Base-by-base conservation (phyloP, 2,329 filamentous ascomycete genomes). In the Elsinoe necatrix region DNA sequence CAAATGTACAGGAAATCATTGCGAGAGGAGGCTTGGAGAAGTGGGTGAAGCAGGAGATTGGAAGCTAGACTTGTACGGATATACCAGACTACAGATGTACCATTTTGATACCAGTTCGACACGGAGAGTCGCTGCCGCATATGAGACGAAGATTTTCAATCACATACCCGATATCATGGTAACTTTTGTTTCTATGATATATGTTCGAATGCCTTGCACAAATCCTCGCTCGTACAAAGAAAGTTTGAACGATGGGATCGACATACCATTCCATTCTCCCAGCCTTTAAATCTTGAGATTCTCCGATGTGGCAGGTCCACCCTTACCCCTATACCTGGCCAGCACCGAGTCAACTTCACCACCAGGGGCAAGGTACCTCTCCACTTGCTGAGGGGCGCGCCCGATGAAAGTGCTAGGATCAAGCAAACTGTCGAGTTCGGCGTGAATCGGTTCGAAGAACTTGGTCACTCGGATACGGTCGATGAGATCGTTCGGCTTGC, bases 1-100 rank as follows among this genome's bases (percentile, higher is more conserved):
- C 86, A 0, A 95, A 92, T 66, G 86, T 95, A 56, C 90, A 95
- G 69, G 69, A 87, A 66, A 90, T 92, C 57, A 88, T 92, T 64
- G 85, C 87, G 0, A 71, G 78, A 51, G 88, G 88, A 1, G 89
- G 89, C 0, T 67, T 95, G 59, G 87, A 91, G 76, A 85, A 83
- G 61, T 95, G 89, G 89, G 86, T 93, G 8, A 86, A 86, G 77
- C 77, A 78, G 57, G 77, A 87, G 68, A 86, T 90, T 65, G 69
- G 61, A 25, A 45, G 41, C 23, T 45, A 45, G 41, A 45, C 20
- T 18, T 45, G 41, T 45, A 45, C n/a, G 25, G 41, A 45, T 45
- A 45, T 45, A 45, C 21, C 41, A 45, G 41, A 9, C 11, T 45
- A 3, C 9, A 14, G 41, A 42, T 21, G 12, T 45, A 45, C 21